phyloP scores from a whole-genome alignment of 2,329 filamentous ascomycete genomes.

The Colletotrichum spaethianum region DNA sequence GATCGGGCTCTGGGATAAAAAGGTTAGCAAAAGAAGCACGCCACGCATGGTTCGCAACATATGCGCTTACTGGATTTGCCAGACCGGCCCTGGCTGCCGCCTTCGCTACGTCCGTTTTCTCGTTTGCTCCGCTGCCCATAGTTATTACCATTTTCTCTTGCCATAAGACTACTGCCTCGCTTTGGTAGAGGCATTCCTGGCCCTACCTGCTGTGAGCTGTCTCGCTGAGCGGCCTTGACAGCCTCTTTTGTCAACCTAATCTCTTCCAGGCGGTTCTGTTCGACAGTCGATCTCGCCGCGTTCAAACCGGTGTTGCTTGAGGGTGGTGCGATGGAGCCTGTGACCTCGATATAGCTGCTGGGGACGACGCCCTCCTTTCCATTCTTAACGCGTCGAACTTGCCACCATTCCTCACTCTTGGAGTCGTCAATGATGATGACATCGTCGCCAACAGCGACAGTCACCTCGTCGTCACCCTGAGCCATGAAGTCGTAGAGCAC shows the following conservation, averaged over 20 bases:
- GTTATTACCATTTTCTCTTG: constrained; percentile 76
- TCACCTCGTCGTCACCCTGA: constrained; percentile 96
- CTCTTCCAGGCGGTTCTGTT: constrained; percentile 86
- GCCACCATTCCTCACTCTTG: constrained; percentile 99
- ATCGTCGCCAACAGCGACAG: constrained; percentile 90
- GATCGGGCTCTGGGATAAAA: constrained; percentile 78
- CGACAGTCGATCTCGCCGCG: constrained; percentile 74
- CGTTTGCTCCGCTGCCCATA: constrained; percentile 77
- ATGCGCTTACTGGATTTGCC: constrained; percentile 73
- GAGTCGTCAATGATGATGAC: constrained; percentile 90
- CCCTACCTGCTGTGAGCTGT: constrained; percentile 77
- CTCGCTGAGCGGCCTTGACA: constrained; percentile 71
- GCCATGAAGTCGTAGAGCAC: constrained; percentile 97
- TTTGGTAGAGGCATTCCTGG: constrained; percentile 81
- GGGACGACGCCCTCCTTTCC: constrained; percentile 96
- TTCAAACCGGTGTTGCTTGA: constrained; percentile 65
- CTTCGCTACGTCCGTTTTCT: constrained; percentile 75
- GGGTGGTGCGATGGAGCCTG: constrained; percentile 72
- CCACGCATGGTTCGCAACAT: background rate
- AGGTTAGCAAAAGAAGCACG: constrained; percentile 40
- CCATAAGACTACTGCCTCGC: constrained; percentile 83
- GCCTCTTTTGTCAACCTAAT: constrained; percentile 87
- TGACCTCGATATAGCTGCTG: constrained; percentile 95
- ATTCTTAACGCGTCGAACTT: constrained; percentile 90
- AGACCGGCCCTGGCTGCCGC: constrained; percentile 60